Evolutionary conservation across 192 early-diverging fungal genomes (phyloP).

Genomic region (Gorgonomyces haynaldii): DNA sequence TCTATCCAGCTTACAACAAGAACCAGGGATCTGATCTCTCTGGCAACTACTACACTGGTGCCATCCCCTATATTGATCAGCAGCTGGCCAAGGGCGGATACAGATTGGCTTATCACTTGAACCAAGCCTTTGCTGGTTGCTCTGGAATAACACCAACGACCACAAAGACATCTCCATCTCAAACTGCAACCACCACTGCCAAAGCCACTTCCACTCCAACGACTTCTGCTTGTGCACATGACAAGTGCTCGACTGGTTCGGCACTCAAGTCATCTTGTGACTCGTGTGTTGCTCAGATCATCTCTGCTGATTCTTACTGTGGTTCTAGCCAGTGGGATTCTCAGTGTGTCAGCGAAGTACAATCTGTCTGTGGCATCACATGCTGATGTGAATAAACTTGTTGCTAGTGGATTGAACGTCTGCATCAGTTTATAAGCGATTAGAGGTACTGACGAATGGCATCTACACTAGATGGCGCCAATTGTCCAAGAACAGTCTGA

Average conservation of each 20-base stretch:
- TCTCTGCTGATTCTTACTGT: slow-evolving; percentile 12
- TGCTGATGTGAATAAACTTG: too few species aligned
- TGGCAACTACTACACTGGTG: slow-evolving; percentile 5
- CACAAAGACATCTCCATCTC: not conserved
- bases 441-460: too few species aligned
- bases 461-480: too few species aligned
- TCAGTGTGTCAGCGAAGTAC: too few species aligned
- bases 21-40: slow-evolving; percentile 2
- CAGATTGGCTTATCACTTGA: slow-evolving; percentile 17
- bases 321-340: slow-evolving; percentile 7
- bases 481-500: too few species aligned
- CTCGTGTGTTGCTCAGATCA: slow-evolving; percentile 10
- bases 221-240: slow-evolving; percentile 7
- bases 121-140: not conserved
- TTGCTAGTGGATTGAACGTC: too few species aligned
- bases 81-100: slow-evolving; percentile 30
- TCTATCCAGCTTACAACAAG: not conserved
- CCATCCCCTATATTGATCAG: slow-evolving; percentile 10
- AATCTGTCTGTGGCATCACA: too few species aligned
- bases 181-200: not conserved
- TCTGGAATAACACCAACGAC: not conserved
- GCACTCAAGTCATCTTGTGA: slow-evolving; percentile 6
- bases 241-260: slow-evolving; percentile 8
- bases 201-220: not conserved
- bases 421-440: too few species aligned